Percentiles rank a stretch among this genome's conserved stretches.
Evolutionary conservation across 2,329 filamentous ascomycete genomes (phyloP).

Genomic region (Monilinia aucupariae): DNA sequence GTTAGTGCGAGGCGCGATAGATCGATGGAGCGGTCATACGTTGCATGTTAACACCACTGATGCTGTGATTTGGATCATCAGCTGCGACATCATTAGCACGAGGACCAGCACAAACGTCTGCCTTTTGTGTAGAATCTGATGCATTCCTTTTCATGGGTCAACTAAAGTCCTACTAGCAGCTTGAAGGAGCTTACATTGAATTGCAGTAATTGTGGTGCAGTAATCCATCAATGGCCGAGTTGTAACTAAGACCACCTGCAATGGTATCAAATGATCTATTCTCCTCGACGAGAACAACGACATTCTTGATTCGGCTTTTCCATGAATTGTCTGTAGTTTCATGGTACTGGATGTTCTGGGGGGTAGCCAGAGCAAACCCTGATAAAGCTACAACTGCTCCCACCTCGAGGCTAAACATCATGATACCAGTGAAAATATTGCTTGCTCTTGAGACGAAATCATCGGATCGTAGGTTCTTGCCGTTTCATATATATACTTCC

Average conservation of each 20-base stretch:
- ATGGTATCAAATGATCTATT: conserved; percentile 40
- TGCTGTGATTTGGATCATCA: conserved; percentile 42
- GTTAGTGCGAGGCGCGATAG: conserved; percentile 12
- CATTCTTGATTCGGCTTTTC: conserved; percentile 43
- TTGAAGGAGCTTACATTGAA: conserved; percentile 33
- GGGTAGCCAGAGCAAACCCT: conserved; percentile 23
- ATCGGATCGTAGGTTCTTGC: not conserved
- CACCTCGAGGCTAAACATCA: conserved; percentile 14
- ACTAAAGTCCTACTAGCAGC: not conserved
- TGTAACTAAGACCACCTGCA: conserved; percentile 39
- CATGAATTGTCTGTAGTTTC: conserved; percentile 19
- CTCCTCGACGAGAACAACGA: conserved; percentile 43
- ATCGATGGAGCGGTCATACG: conserved; percentile 17
- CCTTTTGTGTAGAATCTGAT: conserved; percentile 27
- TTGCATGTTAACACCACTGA: conserved; percentile 41
- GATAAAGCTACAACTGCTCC: conserved; percentile 21
- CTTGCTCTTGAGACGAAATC: not conserved
- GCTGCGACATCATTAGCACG: conserved; percentile 38
- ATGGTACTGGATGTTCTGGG: conserved; percentile 20
- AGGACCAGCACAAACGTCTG: conserved; percentile 37
- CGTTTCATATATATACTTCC: conserved; percentile 6
- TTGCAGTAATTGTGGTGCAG: conserved; percentile 39
- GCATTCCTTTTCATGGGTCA: conserved; percentile 26
- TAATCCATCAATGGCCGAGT: conserved; percentile 36
- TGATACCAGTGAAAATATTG: not conserved